Evolutionary conservation across 441 rosid species (phyloP), one percentile per base, ranked within the genome.

Genomic region (Francoa sonchifolia): DNA sequence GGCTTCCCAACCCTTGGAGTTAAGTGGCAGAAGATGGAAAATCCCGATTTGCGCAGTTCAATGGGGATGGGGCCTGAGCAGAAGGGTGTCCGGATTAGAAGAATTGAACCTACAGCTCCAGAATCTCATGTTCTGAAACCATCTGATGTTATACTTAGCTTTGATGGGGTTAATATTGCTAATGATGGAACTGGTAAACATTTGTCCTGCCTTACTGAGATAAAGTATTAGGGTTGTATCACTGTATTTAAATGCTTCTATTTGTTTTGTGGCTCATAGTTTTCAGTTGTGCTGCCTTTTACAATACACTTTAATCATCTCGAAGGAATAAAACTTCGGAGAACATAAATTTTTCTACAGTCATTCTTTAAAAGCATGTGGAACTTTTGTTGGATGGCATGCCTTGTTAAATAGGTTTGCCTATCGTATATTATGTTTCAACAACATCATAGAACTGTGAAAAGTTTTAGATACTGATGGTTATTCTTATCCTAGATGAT

Each of bases 11-110:
- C 72, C 50, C 83, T 89, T 50, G 96, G 94, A 15, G 66, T 89
- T 64, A 87, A 82, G 67, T 89, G 98, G 98, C 98, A 89, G 72
- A 89, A 85, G 61, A 89, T 89, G 94, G 98, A 89, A 54, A 89
- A 89, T 63, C 93, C 96, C 11, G 92, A 79, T 61, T 39, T 89
- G 57, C 82, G 93, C 18, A 37, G 61, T 58, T 62, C 86, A 50
- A 67, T 85, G 87, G 89, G 96, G 14, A 85, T 90, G 98, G 55
- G 44, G 44, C 42, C 81, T 44, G 73, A 74, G 57, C 89, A 79
- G 54, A 90, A 85, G 74, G 98, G 96, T 41, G 98, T 89, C 31
- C 82, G 89, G 19, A 67, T 89, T 23, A 85, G 73, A 71, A 79
- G 94, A 71, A 73, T 82, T 19, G 93, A 89, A 47, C 98, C 98